phyloP scores from a whole-genome alignment of 1,139 yeast species.

The Pichia kudriavzevii region DNA sequence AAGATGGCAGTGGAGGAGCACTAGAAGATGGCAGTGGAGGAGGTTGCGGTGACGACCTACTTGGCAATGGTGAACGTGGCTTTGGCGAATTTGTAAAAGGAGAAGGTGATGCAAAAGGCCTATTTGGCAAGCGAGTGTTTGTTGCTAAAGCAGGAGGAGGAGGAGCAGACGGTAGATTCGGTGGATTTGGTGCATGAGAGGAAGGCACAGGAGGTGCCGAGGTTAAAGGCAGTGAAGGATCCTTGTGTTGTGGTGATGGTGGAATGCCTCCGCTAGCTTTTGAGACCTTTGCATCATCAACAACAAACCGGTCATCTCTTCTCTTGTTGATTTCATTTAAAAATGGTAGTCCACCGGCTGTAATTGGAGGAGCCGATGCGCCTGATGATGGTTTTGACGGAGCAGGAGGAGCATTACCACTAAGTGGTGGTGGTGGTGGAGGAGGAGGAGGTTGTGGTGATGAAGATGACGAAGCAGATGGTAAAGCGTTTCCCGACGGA shows the following conservation, averaged over 20 bases:
- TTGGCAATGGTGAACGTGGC: slow-evolving; percentile 16
- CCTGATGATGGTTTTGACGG: slow-evolving; percentile 5
- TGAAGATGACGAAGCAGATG: slow-evolving; percentile 11
- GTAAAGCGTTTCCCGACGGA: slow-evolving; percentile 4
- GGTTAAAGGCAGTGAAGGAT: no score
- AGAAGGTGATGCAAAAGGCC: no score
- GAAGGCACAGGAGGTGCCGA: slow-evolving; percentile 39
- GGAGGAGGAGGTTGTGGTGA: slow-evolving; percentile 8
- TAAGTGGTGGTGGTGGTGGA: slow-evolving; percentile 15
- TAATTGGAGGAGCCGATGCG: slow-evolving; percentile 24
- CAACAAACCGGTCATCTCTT: slow-evolving; percentile 45
- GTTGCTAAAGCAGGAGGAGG: no score
- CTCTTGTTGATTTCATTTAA: slow-evolving; percentile 50
- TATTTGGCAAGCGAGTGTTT: no score
- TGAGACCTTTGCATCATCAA: slow-evolving; percentile 27
- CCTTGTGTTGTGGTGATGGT: no score
- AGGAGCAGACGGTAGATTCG: slow-evolving; percentile 17
- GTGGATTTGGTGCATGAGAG: slow-evolving; percentile 18
- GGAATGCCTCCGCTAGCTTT: no score
- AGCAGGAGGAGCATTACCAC: neutral
- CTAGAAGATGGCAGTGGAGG: no score
- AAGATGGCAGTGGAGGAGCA: neutral
- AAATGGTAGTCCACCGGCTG: slow-evolving; percentile 35
- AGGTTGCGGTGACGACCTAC: slow-evolving; percentile 16
- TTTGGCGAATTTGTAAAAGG: slow-evolving; percentile 23